Evolutionary conservation across 257 asterid genomes (phyloP), one percentile per base, ranked within the genome.

Genomic region (Solanum ahanhuiri): DNA sequence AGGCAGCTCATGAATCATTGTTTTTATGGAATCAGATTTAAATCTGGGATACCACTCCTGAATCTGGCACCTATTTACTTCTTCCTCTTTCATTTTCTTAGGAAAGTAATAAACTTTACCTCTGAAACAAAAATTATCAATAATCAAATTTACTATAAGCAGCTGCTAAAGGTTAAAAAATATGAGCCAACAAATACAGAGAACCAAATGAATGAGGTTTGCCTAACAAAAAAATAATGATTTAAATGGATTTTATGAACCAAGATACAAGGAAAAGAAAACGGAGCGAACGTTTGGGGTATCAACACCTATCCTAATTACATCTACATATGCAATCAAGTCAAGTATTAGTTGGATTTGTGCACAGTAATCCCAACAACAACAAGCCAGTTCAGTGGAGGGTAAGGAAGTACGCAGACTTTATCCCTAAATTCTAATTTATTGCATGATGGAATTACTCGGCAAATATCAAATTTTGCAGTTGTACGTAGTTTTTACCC

Each of bases 31-130:
- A 85, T 89, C 45, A 43, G 92, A 89, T 87, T 90, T 93, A 91
- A 95, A 96, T 82, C 88, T 93, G 1, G 98, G 99, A 88, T 93
- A 95, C 98, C 98, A 95, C 88, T 93, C 98, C 86, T 95, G 99
- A 89, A 96, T 94, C 90, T 96, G 98, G 90, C 98, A 96, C 88
- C 93, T 90, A 82, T 93, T 92, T 37, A 95, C 89, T 83, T 96
- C 98, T 88, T 93, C 96, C 91, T 86, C 91, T 86, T 89, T 93
- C 98, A 95, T 96, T 81, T 60, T 48, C 51, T 54, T 20, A 1
- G 12, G 31, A 25, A 63, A 48, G 35, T 25, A 84, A 84, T 15
- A 39, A 25, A 79, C 28, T 45, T 23, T 8, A 45, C 10, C 9
- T 15, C 84, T 79, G 84, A 45, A 45, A 45, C 66, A 79, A 79